Percentiles rank a stretch among this genome's conserved stretches.
Conservation (phyloP, 345 rosid genomes). For the Corchorus capsularis region DNA sequence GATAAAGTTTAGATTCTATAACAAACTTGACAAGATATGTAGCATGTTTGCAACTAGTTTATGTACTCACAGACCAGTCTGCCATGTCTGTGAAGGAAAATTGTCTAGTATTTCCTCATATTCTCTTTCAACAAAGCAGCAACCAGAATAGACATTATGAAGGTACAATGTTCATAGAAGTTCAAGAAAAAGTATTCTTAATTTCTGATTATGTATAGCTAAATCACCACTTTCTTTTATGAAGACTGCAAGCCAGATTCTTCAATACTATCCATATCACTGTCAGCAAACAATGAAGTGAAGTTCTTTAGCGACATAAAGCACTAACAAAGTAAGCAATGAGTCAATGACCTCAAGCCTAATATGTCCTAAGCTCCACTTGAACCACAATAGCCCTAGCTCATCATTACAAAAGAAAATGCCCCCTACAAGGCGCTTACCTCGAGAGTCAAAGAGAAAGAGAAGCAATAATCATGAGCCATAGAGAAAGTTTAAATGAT, state of each 20-base stretch:
- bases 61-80: neutral
- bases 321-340: neutral
- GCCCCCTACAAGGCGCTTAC: slow-evolving; percentile 6
- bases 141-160: neutral
- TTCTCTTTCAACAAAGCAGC: neutral
- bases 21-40: neutral
- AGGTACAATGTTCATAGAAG: neutral
- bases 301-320: neutral
- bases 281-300: neutral
- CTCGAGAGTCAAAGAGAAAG: slow-evolving; percentile 1
- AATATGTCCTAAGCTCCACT: neutral
- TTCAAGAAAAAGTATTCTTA: neutral
- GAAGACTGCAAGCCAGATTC: neutral
- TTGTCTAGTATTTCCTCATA: neutral
- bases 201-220: neutral
- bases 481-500: neutral
- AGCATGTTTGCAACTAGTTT: slow-evolving; percentile 4
- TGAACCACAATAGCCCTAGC: neutral
- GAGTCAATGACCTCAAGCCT: neutral
- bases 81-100: neutral
- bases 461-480: neutral
- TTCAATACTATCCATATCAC: neutral
- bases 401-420: neutral
- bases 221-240: neutral
- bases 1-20: neutral